phyloP scores from a whole-genome alignment of 2,329 filamentous ascomycete genomes.

The Leptographium lundbergii region DNA sequence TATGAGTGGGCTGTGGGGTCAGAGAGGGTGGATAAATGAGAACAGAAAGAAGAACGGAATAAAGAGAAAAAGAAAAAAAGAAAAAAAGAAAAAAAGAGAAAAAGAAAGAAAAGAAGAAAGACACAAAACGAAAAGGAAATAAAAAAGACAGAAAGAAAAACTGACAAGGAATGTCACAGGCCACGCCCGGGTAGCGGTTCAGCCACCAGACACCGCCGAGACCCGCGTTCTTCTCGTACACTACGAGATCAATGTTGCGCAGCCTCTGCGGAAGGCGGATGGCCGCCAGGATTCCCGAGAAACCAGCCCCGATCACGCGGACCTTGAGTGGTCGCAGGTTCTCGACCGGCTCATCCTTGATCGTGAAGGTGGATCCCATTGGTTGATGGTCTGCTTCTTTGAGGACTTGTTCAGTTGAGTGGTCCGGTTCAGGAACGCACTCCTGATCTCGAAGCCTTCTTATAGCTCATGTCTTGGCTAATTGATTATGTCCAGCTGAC shows the following conservation, averaged over 20 bases:
- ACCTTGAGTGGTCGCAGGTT: slow-evolving; percentile 21
- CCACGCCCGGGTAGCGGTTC: slow-evolving; percentile 22
- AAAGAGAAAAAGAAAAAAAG: not conserved
- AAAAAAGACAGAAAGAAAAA: not conserved
- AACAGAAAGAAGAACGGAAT: not conserved
- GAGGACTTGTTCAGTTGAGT: too few relatives aligned
- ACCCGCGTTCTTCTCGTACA: slow-evolving; percentile 23
- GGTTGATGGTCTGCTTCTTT: too few relatives aligned
- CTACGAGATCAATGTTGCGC: slow-evolving; percentile 20
- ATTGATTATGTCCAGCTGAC: too few relatives aligned
- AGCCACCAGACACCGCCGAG: slow-evolving; percentile 23
- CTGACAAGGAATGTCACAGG: slow-evolving; percentile 25
- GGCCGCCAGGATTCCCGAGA: slow-evolving; percentile 20
- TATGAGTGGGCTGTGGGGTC: slow-evolving; percentile 34
- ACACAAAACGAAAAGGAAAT: not conserved
- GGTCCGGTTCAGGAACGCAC: too few relatives aligned
- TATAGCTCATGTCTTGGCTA: too few relatives aligned
- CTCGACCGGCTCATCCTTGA: slow-evolving; percentile 20
- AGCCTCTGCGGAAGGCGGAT: slow-evolving; percentile 23
- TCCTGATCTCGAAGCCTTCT: too few relatives aligned
- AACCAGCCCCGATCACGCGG: slow-evolving; percentile 21
- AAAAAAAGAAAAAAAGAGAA: not conserved
- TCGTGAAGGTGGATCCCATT: slow-evolving; percentile 2
- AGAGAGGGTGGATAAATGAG: not conserved
- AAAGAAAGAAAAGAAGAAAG: not conserved